Evolutionary conservation across 129 eudicot genomes (phyloP).

Genomic region (Heracleum sosnowskyi): DNA sequence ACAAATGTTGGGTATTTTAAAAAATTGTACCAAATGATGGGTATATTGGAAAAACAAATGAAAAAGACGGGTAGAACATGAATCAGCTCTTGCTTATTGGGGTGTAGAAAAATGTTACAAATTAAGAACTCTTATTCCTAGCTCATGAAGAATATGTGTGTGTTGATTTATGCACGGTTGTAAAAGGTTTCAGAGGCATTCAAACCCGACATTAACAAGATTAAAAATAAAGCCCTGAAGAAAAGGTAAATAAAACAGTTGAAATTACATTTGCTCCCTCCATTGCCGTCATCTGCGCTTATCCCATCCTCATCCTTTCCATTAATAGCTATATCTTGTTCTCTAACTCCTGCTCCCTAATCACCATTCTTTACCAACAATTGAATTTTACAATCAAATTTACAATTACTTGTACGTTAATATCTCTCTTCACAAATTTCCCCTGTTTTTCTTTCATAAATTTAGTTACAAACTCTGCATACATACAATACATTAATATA

Average conservation of each 20-base stretch:
- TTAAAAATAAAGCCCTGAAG: not conserved
- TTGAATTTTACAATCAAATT: not conserved
- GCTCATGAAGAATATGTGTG: too few relatives aligned
- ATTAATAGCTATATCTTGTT: not conserved
- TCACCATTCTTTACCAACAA: not conserved
- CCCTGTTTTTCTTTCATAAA: too few relatives aligned
- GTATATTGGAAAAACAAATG: too few relatives aligned
- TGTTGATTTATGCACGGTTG: not conserved
- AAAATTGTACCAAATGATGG: too few relatives aligned
- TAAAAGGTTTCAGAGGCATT: not conserved
- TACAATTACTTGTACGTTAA: not conserved
- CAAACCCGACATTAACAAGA: not conserved
- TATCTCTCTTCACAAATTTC: too few relatives aligned
- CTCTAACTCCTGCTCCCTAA: not conserved
- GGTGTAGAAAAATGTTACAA: too few relatives aligned
- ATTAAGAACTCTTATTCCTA: not conserved
- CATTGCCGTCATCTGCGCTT: slow-evolving; percentile 1
- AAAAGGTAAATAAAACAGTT: not conserved
- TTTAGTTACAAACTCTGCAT: not conserved
- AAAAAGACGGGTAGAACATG: too few relatives aligned
- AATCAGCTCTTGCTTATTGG: too few relatives aligned
- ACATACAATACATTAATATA: not conserved
- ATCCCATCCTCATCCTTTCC: not conserved
- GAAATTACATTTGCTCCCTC: not conserved
- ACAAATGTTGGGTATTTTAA: too few relatives aligned